These are phyloP conservation scores for Moelleriella libera DNA, from an alignment of 2,329 filamentous ascomycete species.

Conservation along the genomic window DNA sequence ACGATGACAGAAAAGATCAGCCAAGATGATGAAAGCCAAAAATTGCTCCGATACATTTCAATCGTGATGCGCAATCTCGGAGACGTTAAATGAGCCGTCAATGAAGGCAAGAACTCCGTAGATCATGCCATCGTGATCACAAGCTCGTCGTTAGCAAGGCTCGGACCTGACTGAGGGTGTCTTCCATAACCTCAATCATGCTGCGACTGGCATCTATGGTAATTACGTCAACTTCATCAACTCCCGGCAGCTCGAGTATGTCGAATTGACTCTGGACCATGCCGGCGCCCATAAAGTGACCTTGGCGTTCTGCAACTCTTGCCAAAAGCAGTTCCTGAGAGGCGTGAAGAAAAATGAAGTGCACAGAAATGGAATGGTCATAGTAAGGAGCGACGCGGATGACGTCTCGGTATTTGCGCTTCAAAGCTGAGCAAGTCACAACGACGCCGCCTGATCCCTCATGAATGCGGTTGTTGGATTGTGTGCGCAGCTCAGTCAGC, in stretches of 20 bases:
- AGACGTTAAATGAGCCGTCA: no score
- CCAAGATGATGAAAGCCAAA: no score
- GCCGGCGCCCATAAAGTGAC: constrained; percentile 88
- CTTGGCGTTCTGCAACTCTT: constrained; percentile 60
- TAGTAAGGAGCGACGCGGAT: constrained; percentile 71
- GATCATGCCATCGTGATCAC: constrained; percentile 1
- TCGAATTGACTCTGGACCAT: constrained; percentile 93
- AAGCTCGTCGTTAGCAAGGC: constrained; percentile 27
- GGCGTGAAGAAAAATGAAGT: constrained; percentile 86
- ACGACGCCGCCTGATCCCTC: constrained; percentile 62
- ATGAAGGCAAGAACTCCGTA: no score
- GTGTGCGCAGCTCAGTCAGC: constrained; percentile 66
- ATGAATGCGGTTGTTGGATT: constrained; percentile 41
- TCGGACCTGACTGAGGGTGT: constrained; percentile 43
- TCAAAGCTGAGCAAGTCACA: constrained; percentile 88
- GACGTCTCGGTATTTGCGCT: constrained; percentile 92
- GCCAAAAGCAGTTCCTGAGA: constrained; percentile 60
- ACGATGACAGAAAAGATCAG: no score
- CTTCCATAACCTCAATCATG: constrained; percentile 43
- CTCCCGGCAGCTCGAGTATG: constrained; percentile 67
- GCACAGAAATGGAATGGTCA: constrained; percentile 57
- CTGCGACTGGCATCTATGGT: constrained; percentile 52
- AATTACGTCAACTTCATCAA: constrained; percentile 58
- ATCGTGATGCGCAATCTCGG: no score
- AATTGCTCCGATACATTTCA: no score